Evolutionary conservation across 805 yeast species (phyloP), one percentile per base, ranked within the genome.

Genomic region (Diddensiella transvaalensis): DNA sequence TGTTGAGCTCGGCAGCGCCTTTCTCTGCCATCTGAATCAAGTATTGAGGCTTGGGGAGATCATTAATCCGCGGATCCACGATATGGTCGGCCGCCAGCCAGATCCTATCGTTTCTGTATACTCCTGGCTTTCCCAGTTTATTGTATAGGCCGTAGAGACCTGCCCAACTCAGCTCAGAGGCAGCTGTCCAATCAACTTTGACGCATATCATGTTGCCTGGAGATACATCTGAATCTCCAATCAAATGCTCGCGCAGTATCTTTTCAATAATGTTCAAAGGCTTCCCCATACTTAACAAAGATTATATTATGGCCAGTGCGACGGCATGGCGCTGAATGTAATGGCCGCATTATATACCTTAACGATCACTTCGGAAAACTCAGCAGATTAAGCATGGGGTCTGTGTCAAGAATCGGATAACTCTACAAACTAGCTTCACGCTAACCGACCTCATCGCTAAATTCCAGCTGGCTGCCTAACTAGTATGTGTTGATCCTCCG

Each of bases 11-110:
- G 24, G 39, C 39, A 15, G 49, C 52, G 29, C 52, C 52, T 10
- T 22, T 18, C 24, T 48, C 52, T 3, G 52, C 52, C 37, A 36
- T n/a, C 13, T 47, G 36, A 15, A 48, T 48, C 6, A 48, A 39
- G 41, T 18, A 18, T 22, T 38, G 35, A 10, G 52, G 52, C 40
- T 48, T 38, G 18, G 40, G 49, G 45, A 46, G 39, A 30, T 46
- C 47, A 24, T 49, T 46, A 30, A 46, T 49, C 19, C 52, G 33
- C 13, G 52, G 52, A 24, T 49, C 52, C 35, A 49, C 52, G 23
- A 49, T 49, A 36, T 49, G 52, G 40, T 49, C 52, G 3, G 52
- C 52, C 3, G 52, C 52, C 8, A 49, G 50, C 52, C 52, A 49
- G n/a, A 49, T 10, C 29, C 52, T 26, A 32, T 49, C 52, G n/a